Evolutionary conservation across 305 asterid species (phyloP).

Genomic region (Solanum hybrid): DNA sequence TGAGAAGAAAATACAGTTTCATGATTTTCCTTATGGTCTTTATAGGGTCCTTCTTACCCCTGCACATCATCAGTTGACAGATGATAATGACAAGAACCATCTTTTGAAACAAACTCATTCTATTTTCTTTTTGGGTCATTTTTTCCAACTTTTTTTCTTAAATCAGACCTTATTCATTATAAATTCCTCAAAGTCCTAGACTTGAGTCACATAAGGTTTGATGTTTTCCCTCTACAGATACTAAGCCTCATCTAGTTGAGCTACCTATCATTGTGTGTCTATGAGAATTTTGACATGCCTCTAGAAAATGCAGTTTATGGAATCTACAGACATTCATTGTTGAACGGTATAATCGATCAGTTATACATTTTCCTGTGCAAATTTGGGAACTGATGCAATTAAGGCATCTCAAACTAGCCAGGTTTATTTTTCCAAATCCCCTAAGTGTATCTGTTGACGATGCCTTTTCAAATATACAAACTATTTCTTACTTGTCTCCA

Average conservation of each 20-base stretch:
- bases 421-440: neutral
- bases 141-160: neutral
- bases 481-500: neutral
- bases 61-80: neutral
- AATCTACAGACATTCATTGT: neutral
- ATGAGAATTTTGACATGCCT: too few species aligned
- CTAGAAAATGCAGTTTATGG: neutral
- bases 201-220: too few species aligned
- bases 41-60: neutral
- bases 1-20: too few species aligned
- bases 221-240: too few species aligned
- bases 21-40: too few species aligned
- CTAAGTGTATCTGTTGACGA: neutral
- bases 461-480: neutral
- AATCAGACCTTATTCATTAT: too few species aligned
- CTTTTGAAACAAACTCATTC: neutral
- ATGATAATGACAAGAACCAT: too few species aligned
- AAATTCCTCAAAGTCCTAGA: too few species aligned
- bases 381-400: neutral
- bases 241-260: too few species aligned
- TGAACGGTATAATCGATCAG: too few species aligned
- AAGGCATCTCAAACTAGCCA: neutral
- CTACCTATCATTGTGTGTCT: too few species aligned
- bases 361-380: neutral
- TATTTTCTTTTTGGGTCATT: neutral